These are phyloP conservation scores for Debaryomyces sp. DNA, from an alignment of 1,139 yeast genomes.

Conservation along the genomic window DNA sequence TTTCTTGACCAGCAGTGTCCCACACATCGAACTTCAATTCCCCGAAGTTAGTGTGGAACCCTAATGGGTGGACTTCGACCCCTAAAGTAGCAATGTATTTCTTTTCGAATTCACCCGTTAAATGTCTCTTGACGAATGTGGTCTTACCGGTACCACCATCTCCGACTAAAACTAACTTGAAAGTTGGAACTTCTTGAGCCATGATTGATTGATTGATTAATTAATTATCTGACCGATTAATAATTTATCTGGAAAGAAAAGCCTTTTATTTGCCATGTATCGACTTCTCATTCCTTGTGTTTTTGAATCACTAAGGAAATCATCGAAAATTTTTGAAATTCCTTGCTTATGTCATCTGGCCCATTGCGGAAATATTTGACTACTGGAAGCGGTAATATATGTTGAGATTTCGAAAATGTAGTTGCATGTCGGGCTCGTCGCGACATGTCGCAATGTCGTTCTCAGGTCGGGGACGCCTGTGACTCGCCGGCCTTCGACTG, in stretches of 20 bases:
- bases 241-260: slow-evolving; percentile 1
- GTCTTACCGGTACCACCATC: slow-evolving; percentile 99
- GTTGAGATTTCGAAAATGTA: not conserved
- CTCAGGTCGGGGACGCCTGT: not conserved
- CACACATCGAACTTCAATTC: slow-evolving; percentile 99
- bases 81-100: slow-evolving; percentile 99
- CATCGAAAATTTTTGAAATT: slow-evolving; percentile 12
- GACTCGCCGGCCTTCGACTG: not conserved
- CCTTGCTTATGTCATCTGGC: not conserved
- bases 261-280: slow-evolving; percentile 3
- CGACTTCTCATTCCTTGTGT: slow-evolving; percentile 7
- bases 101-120: slow-evolving; percentile 99
- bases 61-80: slow-evolving; percentile 98
- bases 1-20: slow-evolving; percentile 99
- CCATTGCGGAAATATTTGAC: slow-evolving; percentile 1
- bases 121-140: slow-evolving; percentile 99
- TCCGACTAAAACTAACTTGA: slow-evolving; percentile 97
- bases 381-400: slow-evolving; percentile 9
- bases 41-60: slow-evolving; percentile 98
- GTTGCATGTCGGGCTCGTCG: not conserved
- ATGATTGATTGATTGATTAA: slow-evolving; percentile 26
- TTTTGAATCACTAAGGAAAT: slow-evolving; percentile 6
- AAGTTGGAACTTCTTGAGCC: slow-evolving; percentile 92
- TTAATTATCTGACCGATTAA: slow-evolving; percentile 1
- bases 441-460: not conserved